A percentile compares a stretch with the other conserved stretches of the same genome.
Evolutionary conservation across 1,284 basidiomycete species (phyloP).

Genomic region (Coniferiporia weirii): DNA sequence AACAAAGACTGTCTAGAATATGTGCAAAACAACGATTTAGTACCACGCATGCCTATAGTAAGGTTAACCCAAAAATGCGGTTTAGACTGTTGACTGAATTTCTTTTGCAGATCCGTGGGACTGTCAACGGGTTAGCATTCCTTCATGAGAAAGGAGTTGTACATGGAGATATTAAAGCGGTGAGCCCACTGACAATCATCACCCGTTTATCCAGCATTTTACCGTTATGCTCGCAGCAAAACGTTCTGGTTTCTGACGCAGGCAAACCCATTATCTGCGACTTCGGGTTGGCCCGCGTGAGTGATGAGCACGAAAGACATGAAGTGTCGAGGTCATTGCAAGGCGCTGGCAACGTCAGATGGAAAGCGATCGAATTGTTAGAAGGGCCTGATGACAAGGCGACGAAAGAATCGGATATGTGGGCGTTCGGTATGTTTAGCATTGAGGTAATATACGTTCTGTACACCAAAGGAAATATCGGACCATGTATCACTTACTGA

Average conservation of each 20-base stretch:
- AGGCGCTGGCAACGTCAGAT: slow-evolving; percentile 1
- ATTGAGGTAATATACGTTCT: slow-evolving; percentile 6
- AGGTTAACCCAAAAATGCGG: neutral
- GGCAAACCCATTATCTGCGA: slow-evolving; percentile 15
- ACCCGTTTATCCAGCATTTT: neutral
- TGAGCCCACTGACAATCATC: neutral
- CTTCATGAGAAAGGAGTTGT: slow-evolving; percentile 12
- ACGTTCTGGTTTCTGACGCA: slow-evolving; percentile 18
- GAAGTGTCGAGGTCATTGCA: neutral
- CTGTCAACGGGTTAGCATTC: slow-evolving; percentile 6
- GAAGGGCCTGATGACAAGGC: neutral
- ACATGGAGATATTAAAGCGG: slow-evolving; percentile 11
- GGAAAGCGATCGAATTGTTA: slow-evolving; percentile 11
- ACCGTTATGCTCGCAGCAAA: slow-evolving; percentile 6
- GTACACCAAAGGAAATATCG: neutral
- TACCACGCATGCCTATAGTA: neutral
- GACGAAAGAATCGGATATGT: slow-evolving; percentile 11
- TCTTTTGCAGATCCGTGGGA: neutral
- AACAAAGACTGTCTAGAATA: slow-evolving; percentile 5
- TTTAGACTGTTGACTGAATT: neutral
- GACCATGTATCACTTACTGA: neutral
- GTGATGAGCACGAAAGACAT: neutral
- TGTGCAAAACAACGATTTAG: neutral
- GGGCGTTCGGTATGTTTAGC: slow-evolving; percentile 15
- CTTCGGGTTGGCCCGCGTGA: slow-evolving; percentile 16